Percentiles rank a stretch among this genome's conserved stretches.
These are phyloP conservation scores for grape (Vitis vinifera) DNA, from an alignment of 164 flowering plant genomes.

Conservation along the genomic window ASM3070453v1 NC_081816.1:6657001-6657500, in stretches of 20 bases:
- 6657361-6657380: too few species aligned
- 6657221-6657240: not conserved
- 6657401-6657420: too few species aligned
- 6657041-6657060: not conserved
- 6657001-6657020: too few species aligned
- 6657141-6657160: not conserved
- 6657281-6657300: constrained; percentile 4
- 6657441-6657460: too few species aligned
- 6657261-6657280: not conserved
- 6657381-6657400: too few species aligned
- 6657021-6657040: too few species aligned
- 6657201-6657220: not conserved
- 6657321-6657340: not conserved
- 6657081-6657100: too few species aligned
- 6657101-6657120: too few species aligned
- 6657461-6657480: too few species aligned
- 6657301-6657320: not conserved
- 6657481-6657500: too few species aligned
- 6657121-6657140: not conserved
- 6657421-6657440: too few species aligned
- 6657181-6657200: not conserved
- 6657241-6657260: not conserved
- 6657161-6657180: not conserved
- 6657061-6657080: too few species aligned
- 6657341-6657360: not conserved